These are phyloP conservation scores for Pelargonium citronellum DNA, from an alignment of 441 rosid species.

Conservation along the genomic window DNA sequence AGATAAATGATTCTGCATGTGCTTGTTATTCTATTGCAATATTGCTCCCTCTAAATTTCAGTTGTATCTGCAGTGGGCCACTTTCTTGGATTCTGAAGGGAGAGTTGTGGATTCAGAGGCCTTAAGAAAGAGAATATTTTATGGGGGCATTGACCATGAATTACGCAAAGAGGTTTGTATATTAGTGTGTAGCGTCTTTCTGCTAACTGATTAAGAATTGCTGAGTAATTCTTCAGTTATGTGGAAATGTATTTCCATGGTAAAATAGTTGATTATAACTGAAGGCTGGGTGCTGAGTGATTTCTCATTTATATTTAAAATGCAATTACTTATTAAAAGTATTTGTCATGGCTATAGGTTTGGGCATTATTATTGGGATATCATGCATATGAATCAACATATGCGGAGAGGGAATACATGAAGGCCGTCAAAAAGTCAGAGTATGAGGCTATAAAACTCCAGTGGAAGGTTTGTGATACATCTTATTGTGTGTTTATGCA, in stretches of 20 bases:
- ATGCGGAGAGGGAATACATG: constrained; percentile 76
- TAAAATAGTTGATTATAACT: not conserved
- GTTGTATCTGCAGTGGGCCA: constrained; percentile 55
- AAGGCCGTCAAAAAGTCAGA: constrained; percentile 54
- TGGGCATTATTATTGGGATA: constrained; percentile 92
- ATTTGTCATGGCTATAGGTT: constrained; percentile 40
- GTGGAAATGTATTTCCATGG: not conserved
- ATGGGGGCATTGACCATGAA: constrained; percentile 82
- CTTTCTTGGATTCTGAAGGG: constrained; percentile 85
- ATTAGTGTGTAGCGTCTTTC: constrained; percentile 7
- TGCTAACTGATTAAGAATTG: not conserved
- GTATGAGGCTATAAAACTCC: constrained; percentile 68
- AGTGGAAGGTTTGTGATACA: constrained; percentile 74
- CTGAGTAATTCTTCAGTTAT: not conserved
- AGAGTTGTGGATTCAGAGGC: constrained; percentile 66
- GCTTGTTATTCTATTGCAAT: not conserved
- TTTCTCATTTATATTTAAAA: constrained; percentile 18
- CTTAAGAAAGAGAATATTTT: constrained; percentile 76
- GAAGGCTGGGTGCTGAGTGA: not conserved
- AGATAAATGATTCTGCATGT: not conserved
- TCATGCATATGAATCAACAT: constrained; percentile 69
- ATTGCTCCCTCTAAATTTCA: constrained; percentile 10
- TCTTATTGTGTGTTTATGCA: not conserved
- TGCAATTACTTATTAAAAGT: constrained; percentile 23
- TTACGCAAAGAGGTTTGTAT: constrained; percentile 71